phyloP scores from a whole-genome alignment of 2,329 filamentous ascomycete genomes.

The Ascomycota sp. region DNA sequence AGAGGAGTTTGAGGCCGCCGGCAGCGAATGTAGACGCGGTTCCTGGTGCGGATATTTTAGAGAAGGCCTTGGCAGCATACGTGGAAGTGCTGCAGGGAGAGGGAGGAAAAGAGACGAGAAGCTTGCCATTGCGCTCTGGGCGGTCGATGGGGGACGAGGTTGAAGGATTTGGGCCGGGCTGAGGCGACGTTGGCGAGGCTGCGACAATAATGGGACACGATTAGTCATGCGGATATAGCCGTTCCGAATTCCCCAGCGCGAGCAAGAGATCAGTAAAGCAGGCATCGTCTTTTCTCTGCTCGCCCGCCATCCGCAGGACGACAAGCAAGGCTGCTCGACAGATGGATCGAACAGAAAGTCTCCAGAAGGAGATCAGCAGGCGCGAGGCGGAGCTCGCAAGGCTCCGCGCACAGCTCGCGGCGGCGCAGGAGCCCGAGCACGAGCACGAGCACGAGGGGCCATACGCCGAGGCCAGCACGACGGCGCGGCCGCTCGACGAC shows the following conservation, averaged over 20 bases:
- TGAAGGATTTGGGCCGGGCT: too few species aligned
- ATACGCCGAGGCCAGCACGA: too few species aligned
- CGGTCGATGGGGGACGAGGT: too few species aligned
- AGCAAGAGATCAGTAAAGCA: too few species aligned
- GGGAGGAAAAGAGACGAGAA: background rate
- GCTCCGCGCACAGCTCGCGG: slow-evolving; percentile 23
- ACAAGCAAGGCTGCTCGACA: background rate
- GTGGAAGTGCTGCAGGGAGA: background rate
- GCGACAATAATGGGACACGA: too few species aligned
- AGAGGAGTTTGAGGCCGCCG: slow-evolving; percentile 11
- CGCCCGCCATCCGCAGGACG: background rate
- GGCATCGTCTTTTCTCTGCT: too few species aligned
- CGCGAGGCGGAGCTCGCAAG: slow-evolving; percentile 26
- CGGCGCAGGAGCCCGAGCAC: slow-evolving; percentile 12
- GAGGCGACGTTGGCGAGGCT: too few species aligned
- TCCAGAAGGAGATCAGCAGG: slow-evolving; percentile 25
- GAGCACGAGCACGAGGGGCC: too few species aligned
- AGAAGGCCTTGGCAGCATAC: too few species aligned
- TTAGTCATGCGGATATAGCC: too few species aligned
- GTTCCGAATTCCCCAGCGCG: too few species aligned
- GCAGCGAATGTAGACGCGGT: background rate
- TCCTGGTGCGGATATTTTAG: background rate
- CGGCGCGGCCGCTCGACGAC: slow-evolving; percentile 43
- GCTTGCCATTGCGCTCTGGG: too few species aligned
- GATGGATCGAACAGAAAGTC: slow-evolving; percentile 2